Percentiles rank a stretch among this genome's conserved stretches.
These are phyloP conservation scores for Populus davidiana DNA, from an alignment of 345 rosid species.

Conservation along the genomic window DNA sequence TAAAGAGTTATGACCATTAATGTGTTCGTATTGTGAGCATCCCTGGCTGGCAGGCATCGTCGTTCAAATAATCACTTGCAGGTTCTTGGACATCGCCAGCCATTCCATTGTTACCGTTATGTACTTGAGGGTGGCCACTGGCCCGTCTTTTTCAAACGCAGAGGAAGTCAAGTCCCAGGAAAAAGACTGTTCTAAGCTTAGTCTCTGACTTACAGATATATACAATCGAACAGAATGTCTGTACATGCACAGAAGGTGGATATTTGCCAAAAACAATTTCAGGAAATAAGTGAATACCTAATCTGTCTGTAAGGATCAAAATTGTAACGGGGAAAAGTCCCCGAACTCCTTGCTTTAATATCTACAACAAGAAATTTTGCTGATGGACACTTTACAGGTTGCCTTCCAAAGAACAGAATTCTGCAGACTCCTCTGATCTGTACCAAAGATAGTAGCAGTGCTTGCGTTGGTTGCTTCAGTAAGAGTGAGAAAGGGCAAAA, in stretches of 20 bases:
- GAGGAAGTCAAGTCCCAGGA: neutral
- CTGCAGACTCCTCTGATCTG: neutral
- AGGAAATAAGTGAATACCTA: neutral
- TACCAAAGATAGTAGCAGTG: neutral
- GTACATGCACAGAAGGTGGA: neutral
- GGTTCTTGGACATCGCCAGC: neutral
- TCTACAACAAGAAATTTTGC: neutral
- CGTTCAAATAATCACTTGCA: neutral
- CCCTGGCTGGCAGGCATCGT: neutral
- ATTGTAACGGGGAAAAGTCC: constrained; percentile 1
- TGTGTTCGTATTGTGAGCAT: neutral
- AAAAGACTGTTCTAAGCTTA: neutral
- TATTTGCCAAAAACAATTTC: neutral
- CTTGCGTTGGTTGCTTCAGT: neutral
- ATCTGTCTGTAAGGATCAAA: neutral
- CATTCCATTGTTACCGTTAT: neutral
- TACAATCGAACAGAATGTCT: neutral
- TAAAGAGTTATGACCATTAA: no score
- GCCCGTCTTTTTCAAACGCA: neutral
- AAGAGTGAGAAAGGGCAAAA: neutral
- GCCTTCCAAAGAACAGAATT: neutral
- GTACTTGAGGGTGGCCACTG: neutral
- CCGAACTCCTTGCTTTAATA: neutral
- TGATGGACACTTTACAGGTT: neutral
- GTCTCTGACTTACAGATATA: no score